phyloP scores from a whole-genome alignment of 345 rosid genomes.

The Brassica carinata region DNA sequence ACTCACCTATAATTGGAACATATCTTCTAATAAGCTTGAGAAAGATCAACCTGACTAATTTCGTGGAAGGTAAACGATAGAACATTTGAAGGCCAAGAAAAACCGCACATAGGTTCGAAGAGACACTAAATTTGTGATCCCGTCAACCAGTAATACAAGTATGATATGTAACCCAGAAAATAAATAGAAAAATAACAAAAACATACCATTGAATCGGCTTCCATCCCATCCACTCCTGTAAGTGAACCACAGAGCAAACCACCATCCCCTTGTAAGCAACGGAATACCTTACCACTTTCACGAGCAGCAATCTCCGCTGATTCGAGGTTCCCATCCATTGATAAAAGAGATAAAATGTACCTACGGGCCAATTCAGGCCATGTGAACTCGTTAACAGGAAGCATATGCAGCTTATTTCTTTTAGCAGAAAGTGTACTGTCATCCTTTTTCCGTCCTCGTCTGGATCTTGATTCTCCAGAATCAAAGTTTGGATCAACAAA shows the following conservation, averaged over 20 bases:
- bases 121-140: slow-evolving; percentile 5
- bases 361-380: slow-evolving; percentile 98
- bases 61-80: not conserved
- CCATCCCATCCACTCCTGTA: slow-evolving; percentile 93
- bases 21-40: slow-evolving; percentile 14
- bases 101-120: slow-evolving; percentile 5
- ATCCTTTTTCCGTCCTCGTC: slow-evolving; percentile 86
- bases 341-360: slow-evolving; percentile 69
- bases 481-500: slow-evolving; percentile 90
- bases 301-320: slow-evolving; percentile 77
- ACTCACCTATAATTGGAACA: slow-evolving; percentile 10
- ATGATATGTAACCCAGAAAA: slow-evolving; percentile 3
- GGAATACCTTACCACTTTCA: slow-evolving; percentile 83
- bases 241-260: slow-evolving; percentile 94
- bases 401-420: slow-evolving; percentile 70
- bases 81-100: slow-evolving; percentile 19
- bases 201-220: slow-evolving; percentile 95
- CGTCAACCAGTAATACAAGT: slow-evolving; percentile 12
- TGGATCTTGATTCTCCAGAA: slow-evolving; percentile 76
- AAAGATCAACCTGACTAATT: slow-evolving; percentile 9
- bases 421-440: slow-evolving; percentile 59
- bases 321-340: slow-evolving; percentile 89
- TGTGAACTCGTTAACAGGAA: slow-evolving; percentile 84
- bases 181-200: slow-evolving; percentile 29
- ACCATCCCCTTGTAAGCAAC: slow-evolving; percentile 98